These are phyloP conservation scores for Alternaria tenuissima DNA, from an alignment of 2,329 filamentous ascomycete genomes.

Conservation along the genomic window DNA sequence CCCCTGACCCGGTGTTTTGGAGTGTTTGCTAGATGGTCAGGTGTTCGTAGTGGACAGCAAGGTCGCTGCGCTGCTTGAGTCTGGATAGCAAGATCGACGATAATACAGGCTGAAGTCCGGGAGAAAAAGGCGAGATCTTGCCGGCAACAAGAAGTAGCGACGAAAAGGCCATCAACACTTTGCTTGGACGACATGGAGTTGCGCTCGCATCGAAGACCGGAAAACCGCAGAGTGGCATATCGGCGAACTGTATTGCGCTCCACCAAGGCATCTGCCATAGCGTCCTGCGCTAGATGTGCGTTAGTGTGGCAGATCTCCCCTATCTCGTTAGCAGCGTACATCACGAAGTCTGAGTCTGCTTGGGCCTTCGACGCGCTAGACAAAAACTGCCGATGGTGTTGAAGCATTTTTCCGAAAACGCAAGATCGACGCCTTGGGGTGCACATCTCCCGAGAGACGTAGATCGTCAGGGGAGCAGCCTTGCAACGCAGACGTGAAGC, in stretches of 20 bases:
- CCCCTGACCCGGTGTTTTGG: slow-evolving; percentile 4
- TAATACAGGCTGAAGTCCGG: background rate
- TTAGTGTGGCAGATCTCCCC: background rate
- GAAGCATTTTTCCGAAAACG: background rate
- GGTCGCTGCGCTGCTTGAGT: background rate
- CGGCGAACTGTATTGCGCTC: background rate
- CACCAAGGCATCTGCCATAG: background rate
- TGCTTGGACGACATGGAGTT: background rate
- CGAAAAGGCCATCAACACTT: background rate
- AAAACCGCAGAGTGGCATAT: background rate
- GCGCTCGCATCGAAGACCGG: background rate
- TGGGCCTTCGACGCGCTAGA: background rate
- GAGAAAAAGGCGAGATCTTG: background rate
- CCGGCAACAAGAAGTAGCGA: background rate
- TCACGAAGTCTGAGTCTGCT: background rate
- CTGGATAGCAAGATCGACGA: background rate
- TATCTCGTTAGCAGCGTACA: background rate
- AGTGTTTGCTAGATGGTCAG: slow-evolving; percentile 2
- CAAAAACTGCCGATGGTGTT: background rate
- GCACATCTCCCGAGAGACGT: background rate
- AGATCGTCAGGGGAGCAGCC: slow-evolving; percentile 17
- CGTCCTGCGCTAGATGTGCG: background rate
- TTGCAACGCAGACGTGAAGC: background rate
- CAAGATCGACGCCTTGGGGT: slow-evolving; percentile 10
- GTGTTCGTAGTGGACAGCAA: background rate